phyloP scores from a whole-genome alignment of 1,284 basidiomycete species.

The Gomphus bonarii region DNA sequence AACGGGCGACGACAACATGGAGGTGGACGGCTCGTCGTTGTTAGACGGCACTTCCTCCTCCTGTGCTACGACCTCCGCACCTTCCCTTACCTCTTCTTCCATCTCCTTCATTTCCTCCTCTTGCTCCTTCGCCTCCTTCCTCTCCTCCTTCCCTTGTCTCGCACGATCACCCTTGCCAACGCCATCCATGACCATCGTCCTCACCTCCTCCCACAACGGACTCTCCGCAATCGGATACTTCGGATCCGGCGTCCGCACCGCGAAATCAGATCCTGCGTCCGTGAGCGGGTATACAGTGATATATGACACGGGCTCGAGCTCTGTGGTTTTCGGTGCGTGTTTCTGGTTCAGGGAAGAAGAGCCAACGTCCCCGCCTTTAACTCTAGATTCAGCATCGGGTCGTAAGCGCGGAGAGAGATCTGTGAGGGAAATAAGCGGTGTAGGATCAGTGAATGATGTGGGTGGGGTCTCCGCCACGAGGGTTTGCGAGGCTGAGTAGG shows the following conservation, averaged over 20 bases:
- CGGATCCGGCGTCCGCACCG: neutral
- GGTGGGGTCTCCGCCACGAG: neutral
- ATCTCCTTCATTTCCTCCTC: neutral
- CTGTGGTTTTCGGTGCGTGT: neutral
- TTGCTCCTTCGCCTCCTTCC: too few relatives aligned
- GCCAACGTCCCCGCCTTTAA: too few relatives aligned
- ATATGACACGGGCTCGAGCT: neutral
- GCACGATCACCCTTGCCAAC: neutral
- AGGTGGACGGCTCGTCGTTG: too few relatives aligned
- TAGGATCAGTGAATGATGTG: neutral
- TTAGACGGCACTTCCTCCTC: neutral
- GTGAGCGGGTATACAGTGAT: neutral
- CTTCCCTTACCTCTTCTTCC: too few relatives aligned
- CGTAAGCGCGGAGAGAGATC: neutral
- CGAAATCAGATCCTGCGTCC: neutral
- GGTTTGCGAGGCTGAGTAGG: neutral
- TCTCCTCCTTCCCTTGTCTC: neutral
- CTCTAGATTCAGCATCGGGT: neutral
- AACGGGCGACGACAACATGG: neutral
- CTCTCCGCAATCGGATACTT: slow-evolving; percentile 1
- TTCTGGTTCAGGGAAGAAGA: too few relatives aligned
- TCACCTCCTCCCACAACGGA: slow-evolving; percentile 4
- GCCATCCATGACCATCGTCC: neutral
- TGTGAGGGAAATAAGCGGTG: too few relatives aligned
- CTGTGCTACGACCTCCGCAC: neutral